phyloP scores from a whole-genome alignment of 371 early-diverging fungal genomes.

The Rhizopus arrhizus region DNA sequence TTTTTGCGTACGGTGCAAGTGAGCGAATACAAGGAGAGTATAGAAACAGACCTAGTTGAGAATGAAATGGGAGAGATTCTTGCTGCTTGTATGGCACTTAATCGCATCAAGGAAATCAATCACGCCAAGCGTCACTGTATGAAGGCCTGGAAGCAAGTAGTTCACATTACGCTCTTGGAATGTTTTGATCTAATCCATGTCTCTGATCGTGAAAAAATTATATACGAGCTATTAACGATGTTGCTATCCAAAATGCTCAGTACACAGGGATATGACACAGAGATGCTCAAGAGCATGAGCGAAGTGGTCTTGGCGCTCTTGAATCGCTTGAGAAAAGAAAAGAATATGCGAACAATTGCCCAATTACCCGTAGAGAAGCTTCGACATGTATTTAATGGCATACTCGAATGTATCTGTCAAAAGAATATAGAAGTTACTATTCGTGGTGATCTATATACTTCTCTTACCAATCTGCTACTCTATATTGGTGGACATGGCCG shows the following conservation, averaged over 20 bases:
- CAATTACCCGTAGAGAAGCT: constrained; percentile 61
- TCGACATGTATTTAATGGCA: constrained; percentile 60
- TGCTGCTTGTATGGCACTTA: constrained; percentile 58
- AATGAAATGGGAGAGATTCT: constrained; percentile 59
- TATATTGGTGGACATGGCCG: constrained; percentile 20
- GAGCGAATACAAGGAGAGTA: constrained; percentile 9
- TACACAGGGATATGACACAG: constrained; percentile 29
- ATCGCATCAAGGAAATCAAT: constrained; percentile 66
- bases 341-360: constrained; percentile 18
- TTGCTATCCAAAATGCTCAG: constrained; percentile 60
- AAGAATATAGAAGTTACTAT: constrained; percentile 63
- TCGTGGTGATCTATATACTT: constrained; percentile 84
- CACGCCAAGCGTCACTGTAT: constrained; percentile 65
- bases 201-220: constrained; percentile 61
- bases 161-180: constrained; percentile 70
- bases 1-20: constrained; percentile 22
- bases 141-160: constrained; percentile 80
- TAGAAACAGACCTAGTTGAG: constrained; percentile 28
- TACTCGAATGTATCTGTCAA: constrained; percentile 68
- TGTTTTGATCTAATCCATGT: constrained; percentile 64
- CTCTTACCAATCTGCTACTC: constrained; percentile 72
- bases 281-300: constrained; percentile 64
- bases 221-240: constrained; percentile 63
- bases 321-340: constrained; percentile 15
- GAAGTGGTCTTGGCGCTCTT: constrained; percentile 61